phyloP scores from a whole-genome alignment of 176 grass and related monocot genomes.

The Zoysia pacifica region DNA sequence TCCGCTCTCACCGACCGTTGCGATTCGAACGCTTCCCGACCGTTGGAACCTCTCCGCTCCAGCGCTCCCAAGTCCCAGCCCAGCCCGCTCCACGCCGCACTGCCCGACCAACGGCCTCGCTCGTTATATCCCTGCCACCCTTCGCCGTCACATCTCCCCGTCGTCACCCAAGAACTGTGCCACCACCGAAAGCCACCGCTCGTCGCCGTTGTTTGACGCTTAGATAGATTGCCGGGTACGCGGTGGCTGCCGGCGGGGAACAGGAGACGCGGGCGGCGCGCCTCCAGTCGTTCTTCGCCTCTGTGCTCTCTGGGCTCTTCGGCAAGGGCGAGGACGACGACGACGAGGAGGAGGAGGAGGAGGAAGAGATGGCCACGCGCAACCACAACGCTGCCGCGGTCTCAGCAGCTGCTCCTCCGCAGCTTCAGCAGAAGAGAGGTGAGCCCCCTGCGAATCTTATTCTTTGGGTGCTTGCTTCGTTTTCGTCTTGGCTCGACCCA shows the following conservation, averaged over 20 bases:
- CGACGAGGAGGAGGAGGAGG: not conserved
- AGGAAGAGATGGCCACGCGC: conserved; percentile 67
- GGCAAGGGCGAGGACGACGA: conserved; percentile 10
- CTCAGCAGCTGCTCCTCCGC: conserved; percentile 32
- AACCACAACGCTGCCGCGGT: conserved; percentile 35
- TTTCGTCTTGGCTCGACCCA: not conserved
- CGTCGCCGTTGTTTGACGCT: not conserved
- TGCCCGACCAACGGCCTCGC: not conserved
- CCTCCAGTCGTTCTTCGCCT: conserved; percentile 67
- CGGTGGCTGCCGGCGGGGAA: conserved; percentile 64
- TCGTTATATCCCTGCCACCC: conserved; percentile 35
- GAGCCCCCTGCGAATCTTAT: not conserved
- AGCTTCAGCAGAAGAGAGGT: conserved; percentile 52
- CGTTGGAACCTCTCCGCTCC: conserved; percentile 49
- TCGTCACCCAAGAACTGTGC: conserved; percentile 33
- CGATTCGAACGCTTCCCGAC: conserved; percentile 56
- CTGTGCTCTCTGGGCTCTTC: conserved; percentile 61
- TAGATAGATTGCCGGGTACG: conserved; percentile 35
- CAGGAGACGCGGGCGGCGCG: conserved; percentile 56
- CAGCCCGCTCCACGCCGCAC: conserved; percentile 15
- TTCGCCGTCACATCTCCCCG: not conserved
- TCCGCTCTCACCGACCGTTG: conserved; percentile 60
- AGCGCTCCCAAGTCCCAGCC: too few species aligned
- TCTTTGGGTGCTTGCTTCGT: not conserved
- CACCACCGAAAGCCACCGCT: not conserved